Evolutionary conservation across 768 basidiomycete species (phyloP), one percentile per base, ranked within the genome.

Genomic region (Mycena pura): DNA sequence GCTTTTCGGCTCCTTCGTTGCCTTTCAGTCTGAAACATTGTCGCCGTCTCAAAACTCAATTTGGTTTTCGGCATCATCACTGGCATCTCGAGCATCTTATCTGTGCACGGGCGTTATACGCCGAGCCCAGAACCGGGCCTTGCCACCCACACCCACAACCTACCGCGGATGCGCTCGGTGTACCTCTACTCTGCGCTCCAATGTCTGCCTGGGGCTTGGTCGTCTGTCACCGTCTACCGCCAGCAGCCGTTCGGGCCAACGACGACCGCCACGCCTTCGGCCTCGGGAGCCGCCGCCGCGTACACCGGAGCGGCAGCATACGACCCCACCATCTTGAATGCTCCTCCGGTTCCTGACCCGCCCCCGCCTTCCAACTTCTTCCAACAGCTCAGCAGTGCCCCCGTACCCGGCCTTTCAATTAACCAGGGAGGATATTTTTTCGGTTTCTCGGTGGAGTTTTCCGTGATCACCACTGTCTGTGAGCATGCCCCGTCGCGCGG

Each of bases 391-490:
- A 55, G 52, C 19, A 65, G 51, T 21, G 43, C 64, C 19, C 59
- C 60, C 29, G 36, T 63, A 3, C 49, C 67, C 5, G 57, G 60
- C 41, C 29, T 64, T 41, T 70, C 67, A 22, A 67, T 71, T 29
- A 44, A 46, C 6, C 69, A 68, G 38, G 40, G 48, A 6, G 71
- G 68, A 15, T 48, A 66, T 15, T 72, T 72, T 53, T 60, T 80
- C 14, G 83, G 83, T 0, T 82, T 83, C 57, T 77, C 76, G 3
- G 74, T 84, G 49, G 83, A 84, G 63, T 66, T 84, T 46, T 80
- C 78, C 39, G 77, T 83, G 11, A 75, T 78, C 9, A 74, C 75
- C 50, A 74, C 74, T 69, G 73, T 82, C 44, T 62, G 72, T 77
- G 40, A 62, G 78, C 76, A 19, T n/a, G 28, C n/a, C 8, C 15